Evolutionary conservation across 2,329 filamentous ascomycete genomes (phyloP), one percentile per base, ranked within the genome.

Genomic region (Amauroascus verrucosus): DNA sequence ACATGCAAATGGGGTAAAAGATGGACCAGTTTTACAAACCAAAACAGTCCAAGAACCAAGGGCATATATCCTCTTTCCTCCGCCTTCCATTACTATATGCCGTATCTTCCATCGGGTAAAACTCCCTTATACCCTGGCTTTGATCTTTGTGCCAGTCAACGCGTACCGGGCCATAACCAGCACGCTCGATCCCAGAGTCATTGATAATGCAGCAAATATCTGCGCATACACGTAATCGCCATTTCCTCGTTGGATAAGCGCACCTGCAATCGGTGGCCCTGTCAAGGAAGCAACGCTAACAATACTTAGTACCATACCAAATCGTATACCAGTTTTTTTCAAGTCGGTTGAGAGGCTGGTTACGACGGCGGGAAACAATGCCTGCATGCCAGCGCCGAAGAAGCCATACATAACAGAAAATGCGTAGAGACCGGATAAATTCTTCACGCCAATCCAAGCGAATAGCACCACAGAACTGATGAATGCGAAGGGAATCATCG

Each of bases 341-440:
- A 78, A 54, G 60, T 81, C 75, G 0, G 70, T 71, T 0, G 75
- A 79, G 54, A 81, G 66, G 40, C 76, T 77, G 48, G 75, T 77
- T 40, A 85, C 61, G 0, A 77, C 78, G 0, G 82, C 80, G 0
- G 84, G 83, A 60, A 86, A 86, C 9, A 88, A 63, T 6, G 77
- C 76, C 66, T 86, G 83, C 45, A 86, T 78, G 0, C 75, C 81
- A 0, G 81, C 82, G 0, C 76, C 80, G 1, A 76, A 76, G 46
- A 86, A 72, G 1, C 85, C 85, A 61, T 84, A 86, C 53, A 83
- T 72, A 0, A 75, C 69, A 0, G 78, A 70, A 75, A 85, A 88
- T 0, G 71, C 73, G 61, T 85, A 86, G 26, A 87, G 67, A 0
- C 76, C 75, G 0, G 67, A 47, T 0, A 75, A 64, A 14, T 68